Evolutionary conservation across 495 filamentous ascomycete genomes (phyloP), one percentile per base, ranked within the genome.

Genomic region (Mycothermus thermophilus): DNA sequence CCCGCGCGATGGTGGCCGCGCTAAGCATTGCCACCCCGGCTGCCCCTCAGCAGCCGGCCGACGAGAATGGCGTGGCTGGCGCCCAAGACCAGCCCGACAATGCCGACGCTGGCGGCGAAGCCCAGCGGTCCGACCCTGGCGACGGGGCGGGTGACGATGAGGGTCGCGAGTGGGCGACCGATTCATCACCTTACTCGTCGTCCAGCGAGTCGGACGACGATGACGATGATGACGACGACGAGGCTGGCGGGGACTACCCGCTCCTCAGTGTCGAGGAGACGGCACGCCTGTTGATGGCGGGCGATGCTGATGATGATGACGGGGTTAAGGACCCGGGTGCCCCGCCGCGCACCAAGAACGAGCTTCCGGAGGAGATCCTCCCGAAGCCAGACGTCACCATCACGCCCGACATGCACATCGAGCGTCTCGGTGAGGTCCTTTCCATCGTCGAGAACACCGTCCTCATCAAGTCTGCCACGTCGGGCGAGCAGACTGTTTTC

Each of bases 401-500:
- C 22, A 85, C 75, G 0, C 64, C 71, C 2, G 76, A 85, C 9
- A 87, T 79, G 74, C 69, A 72, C 33, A 76, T 93, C 30, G 69
- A 72, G 18, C 65, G 71, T 27, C 67, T 96, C 8, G 90, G 90
- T 3, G 50, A 57, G 8, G 66, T 94, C 18, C 71, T 85, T 43
- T 67, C 72, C 8, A 64, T 82, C 20, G 75, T 95, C 19, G 82
- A 83, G 23, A 80, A 76, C 37, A 70, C 75, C 12, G 60, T 83
- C 4, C 65, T 95, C 14, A 76, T 97, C 50, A 79, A 80, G 50
- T 86, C 81, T 3, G 75, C 69, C n/a, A 72, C 64, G 1, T 73
- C 80, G 2, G 87, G 83, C 37, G 80, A 87, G 44, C 77, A 82
- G 34, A 74, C 77, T 50, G 87, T 93, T 0, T 65, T 95, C 8